Percentiles rank a stretch among this genome's conserved stretches.
Conservation (phyloP, 73 alveolate species). For the Paramecium sonneborni region DNA sequence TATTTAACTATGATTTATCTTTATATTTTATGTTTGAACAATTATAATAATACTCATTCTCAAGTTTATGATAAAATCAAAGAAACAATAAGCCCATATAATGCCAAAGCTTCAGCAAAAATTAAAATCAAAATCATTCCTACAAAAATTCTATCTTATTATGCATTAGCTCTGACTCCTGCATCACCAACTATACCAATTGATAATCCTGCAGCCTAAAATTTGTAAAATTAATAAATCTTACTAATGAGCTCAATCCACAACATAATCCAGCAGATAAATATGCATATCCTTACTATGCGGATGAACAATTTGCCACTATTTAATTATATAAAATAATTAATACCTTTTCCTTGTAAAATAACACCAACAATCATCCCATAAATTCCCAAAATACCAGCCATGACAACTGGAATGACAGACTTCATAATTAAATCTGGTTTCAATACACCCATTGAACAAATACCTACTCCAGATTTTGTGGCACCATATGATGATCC, state of each 20-base stretch:
- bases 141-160: constrained; percentile 97
- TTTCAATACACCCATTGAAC: constrained; percentile 98
- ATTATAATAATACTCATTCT: neutral
- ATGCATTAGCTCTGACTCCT: constrained; percentile 99
- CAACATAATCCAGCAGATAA: constrained; percentile 97
- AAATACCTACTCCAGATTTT: constrained; percentile 98
- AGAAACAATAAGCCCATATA: constrained; percentile 96
- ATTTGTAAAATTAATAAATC: neutral
- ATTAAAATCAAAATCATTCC: constrained; percentile 97
- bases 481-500: constrained; percentile 98
- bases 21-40: constrained; percentile 9
- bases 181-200: constrained; percentile 99
- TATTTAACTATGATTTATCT: neutral
- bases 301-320: constrained; percentile 63
- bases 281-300: constrained; percentile 91
- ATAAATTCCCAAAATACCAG: constrained; percentile 99
- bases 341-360: constrained; percentile 82
- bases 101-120: constrained; percentile 98
- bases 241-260: constrained; percentile 94
- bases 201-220: constrained; percentile 98
- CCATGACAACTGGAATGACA: constrained; percentile 99
- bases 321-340: constrained; percentile 32
- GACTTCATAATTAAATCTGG: constrained; percentile 98
- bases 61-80: constrained; percentile 81
- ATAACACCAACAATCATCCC: constrained; percentile 99